A percentile compares a stretch with the other conserved stretches of the same genome.
These are phyloP conservation scores for Antitrichia curtipendula DNA, from an alignment of 225 moss, liverwort and hornwort genomes.

Conservation along the genomic window DNA sequence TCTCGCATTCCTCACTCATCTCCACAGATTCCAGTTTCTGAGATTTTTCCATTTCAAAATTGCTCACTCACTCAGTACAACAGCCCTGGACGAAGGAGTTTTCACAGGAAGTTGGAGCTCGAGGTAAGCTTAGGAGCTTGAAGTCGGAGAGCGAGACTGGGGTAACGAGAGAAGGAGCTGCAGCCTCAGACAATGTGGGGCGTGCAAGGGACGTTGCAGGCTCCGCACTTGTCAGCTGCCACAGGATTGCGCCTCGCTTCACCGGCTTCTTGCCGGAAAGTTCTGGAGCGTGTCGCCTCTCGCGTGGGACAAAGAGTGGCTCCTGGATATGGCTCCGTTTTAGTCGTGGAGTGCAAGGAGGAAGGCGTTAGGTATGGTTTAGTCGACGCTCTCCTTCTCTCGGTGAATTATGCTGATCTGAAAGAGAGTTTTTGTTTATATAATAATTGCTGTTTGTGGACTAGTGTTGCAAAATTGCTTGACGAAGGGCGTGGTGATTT, in stretches of 20 bases:
- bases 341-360: slow-evolving; percentile 38
- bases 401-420: background rate
- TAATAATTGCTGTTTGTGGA: background rate
- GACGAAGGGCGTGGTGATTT: background rate
- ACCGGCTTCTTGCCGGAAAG: background rate
- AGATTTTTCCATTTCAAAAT: background rate
- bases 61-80: background rate
- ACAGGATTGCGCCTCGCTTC: slow-evolving; percentile 27
- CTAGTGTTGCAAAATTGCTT: background rate
- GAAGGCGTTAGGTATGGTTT: slow-evolving; percentile 15
- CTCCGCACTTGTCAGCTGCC: slow-evolving; percentile 31
- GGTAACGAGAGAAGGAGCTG: background rate
- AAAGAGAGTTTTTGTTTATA: background rate
- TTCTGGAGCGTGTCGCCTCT: slow-evolving; percentile 1
- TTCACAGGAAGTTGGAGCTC: background rate
- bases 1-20: background rate
- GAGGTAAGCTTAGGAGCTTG: background rate
- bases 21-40: background rate
- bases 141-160: background rate
- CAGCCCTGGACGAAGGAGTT: background rate
- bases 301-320: background rate
- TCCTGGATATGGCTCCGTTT: background rate
- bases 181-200: slow-evolving; percentile 31
- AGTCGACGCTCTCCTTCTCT: background rate
- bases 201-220: slow-evolving; percentile 34